Base-by-base conservation (phyloP, 2,329 filamentous ascomycete species). In the Aspergillus sclerotialis region DNA sequence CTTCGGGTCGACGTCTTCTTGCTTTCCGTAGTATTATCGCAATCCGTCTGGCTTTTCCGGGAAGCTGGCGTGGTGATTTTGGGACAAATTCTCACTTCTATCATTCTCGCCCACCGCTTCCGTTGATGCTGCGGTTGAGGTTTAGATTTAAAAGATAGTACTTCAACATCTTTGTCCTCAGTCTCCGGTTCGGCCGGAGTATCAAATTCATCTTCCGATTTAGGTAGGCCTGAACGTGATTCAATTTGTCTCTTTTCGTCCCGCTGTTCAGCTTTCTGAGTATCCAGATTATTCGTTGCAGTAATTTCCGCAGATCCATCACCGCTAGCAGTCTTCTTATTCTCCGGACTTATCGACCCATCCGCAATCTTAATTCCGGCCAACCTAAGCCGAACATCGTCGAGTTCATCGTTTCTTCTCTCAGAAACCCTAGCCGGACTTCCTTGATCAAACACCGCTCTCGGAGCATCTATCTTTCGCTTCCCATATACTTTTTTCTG, bases 401-500 rank as follows among this genome's bases (percentile, higher is more conserved):
- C 49, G 18, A 58, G 38, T 9, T 11, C 29, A 18, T 46, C 11
- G 3, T 37, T 34, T 4, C 33, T 14, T 8, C 33, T 38, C 36
- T 38, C 28, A 16, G 33, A 8, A 3, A 10, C 28, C 27, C 43
- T 52, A 4, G 35, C 36, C 8, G 52, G 53, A 32, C 57, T 57
- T 16, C 43, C 43, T 12, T 59, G 43, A 10, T 58, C 58, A 11
- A 63, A 53, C 2, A 61, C 58, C 3, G 59, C 57, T n/a, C 52
- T 45, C 0, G 60, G 52, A 3, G 58, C 54, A 40, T 61, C 54
- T 12, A 41, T 49, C 23, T 45, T 50, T 30, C 52, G 44, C 32
- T 61, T 61, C 9, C 59, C 60, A 25, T 62, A 61, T 8, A 63
- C 60, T 36, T 46, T 53, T 32, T 52, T 45, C 13, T 56, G 52